These are phyloP conservation scores for Hypoxylon sp. DNA, from an alignment of 2,329 filamentous ascomycete species.

Conservation along the genomic window DNA sequence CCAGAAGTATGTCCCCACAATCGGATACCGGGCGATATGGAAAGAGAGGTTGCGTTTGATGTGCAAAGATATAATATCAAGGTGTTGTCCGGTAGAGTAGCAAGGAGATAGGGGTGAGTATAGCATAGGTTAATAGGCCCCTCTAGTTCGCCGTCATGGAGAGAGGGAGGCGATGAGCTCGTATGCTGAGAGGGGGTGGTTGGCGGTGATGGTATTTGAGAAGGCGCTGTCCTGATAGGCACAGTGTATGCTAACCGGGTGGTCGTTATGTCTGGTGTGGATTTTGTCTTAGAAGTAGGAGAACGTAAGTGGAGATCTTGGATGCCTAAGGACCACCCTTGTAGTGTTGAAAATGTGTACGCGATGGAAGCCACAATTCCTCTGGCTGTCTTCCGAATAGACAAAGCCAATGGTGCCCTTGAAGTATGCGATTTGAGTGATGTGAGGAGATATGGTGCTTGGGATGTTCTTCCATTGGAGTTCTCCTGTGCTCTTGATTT, in stretches of 20 bases:
- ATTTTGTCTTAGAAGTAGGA: conserved; percentile 48
- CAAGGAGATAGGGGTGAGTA: conserved; percentile 86
- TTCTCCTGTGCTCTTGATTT: conserved; percentile 6
- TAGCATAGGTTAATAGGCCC: conserved; percentile 78
- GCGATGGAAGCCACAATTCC: conserved; percentile 86
- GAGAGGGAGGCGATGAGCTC: neutral
- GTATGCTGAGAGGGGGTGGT: conserved; percentile 49
- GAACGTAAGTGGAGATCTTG: conserved; percentile 82
- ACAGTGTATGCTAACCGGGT: conserved; percentile 60
- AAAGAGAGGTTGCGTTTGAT: conserved; percentile 76
- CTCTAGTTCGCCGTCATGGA: conserved; percentile 40
- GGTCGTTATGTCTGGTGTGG: conserved; percentile 55
- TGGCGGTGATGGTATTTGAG: conserved; percentile 42
- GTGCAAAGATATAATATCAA: conserved; percentile 85
- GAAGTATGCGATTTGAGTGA: conserved; percentile 87
- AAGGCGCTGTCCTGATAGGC: conserved; percentile 50
- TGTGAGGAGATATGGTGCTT: conserved; percentile 74
- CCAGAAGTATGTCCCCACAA: conserved; percentile 95
- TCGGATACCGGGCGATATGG: conserved; percentile 79
- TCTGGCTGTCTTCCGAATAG: conserved; percentile 76
- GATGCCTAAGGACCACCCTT: conserved; percentile 91
- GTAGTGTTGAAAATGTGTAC: conserved; percentile 83
- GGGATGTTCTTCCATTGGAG: conserved; percentile 31
- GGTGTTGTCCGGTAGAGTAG: conserved; percentile 89
- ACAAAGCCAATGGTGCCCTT: conserved; percentile 84